Evolutionary conservation across 306 rosid genomes (phyloP).

Genomic region (Inga leiocalycina): DNA sequence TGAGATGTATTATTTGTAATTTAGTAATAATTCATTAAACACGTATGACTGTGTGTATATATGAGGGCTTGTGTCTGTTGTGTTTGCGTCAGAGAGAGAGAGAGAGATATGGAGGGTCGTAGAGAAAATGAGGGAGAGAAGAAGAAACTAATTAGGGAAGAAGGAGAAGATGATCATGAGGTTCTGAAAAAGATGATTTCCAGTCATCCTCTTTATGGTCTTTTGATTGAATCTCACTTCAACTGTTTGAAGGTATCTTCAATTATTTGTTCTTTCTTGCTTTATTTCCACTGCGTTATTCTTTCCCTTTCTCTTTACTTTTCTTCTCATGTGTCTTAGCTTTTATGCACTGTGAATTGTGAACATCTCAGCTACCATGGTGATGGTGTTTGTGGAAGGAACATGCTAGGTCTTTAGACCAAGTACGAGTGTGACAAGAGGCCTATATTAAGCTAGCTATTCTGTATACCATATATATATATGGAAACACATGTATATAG

Average conservation of each 20-base stretch:
- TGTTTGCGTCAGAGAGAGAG: not conserved
- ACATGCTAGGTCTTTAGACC: not conserved
- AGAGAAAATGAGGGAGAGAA: slow-evolving; percentile 9
- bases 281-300: not conserved
- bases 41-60: not conserved
- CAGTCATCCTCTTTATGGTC: slow-evolving; percentile 38
- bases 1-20: not conserved
- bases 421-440: not conserved
- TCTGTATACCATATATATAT: not conserved
- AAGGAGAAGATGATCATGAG: not conserved
- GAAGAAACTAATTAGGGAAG: not conserved
- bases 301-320: not conserved
- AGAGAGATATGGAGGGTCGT: not conserved
- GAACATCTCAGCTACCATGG: not conserved
- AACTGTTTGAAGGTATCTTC: slow-evolving; percentile 43
- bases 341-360: not conserved
- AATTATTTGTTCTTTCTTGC: not conserved
- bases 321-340: not conserved
- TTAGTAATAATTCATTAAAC: not conserved
- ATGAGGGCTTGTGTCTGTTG: not conserved
- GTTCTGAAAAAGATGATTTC: slow-evolving; percentile 44
- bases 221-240: slow-evolving; percentile 39
- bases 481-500: not conserved
- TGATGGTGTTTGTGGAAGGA: not conserved
- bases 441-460: not conserved